These are phyloP conservation scores for Malus hybrid DNA, from an alignment of 331 rosid species.

Conservation along the genomic window DNA sequence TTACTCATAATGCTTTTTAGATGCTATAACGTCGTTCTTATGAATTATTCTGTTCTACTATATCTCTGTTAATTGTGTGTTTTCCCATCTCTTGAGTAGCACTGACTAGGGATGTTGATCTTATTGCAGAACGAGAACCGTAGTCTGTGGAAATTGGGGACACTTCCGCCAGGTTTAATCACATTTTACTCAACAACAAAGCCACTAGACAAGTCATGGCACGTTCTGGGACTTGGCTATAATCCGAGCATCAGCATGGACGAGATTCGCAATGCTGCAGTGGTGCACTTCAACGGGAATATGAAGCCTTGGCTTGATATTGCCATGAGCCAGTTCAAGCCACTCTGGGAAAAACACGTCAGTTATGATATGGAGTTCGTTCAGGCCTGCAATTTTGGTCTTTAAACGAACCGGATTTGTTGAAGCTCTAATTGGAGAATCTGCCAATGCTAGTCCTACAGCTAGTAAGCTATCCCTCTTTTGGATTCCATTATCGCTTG, in stretches of 20 bases:
- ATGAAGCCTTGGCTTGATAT: slow-evolving; percentile 99
- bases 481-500: slow-evolving; percentile 17
- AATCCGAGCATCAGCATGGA: slow-evolving; percentile 87
- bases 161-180: slow-evolving; percentile 90
- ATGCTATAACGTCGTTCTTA: background rate
- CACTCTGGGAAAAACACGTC: slow-evolving; percentile 85
- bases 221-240: slow-evolving; percentile 91
- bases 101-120: slow-evolving; percentile 3
- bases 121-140: slow-evolving; percentile 80
- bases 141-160: slow-evolving; percentile 86
- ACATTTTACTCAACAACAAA: slow-evolving; percentile 84
- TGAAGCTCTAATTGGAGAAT: slow-evolving; percentile 17
- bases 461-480: slow-evolving; percentile 16
- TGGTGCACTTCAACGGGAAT: slow-evolving; percentile 92
- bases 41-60: background rate
- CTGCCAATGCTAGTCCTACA: slow-evolving; percentile 10
- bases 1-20: background rate
- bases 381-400: slow-evolving; percentile 85
- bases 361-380: slow-evolving; percentile 72
- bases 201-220: slow-evolving; percentile 97
- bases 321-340: slow-evolving; percentile 78
- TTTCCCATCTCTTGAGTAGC: background rate
- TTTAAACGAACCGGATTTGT: slow-evolving; percentile 18
- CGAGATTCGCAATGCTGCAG: slow-evolving; percentile 83
- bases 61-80: background rate